Percentiles rank a stretch among this genome's conserved stretches.
phyloP scores from a whole-genome alignment of 805 yeast species.

The Saturnispora halmiae region DNA sequence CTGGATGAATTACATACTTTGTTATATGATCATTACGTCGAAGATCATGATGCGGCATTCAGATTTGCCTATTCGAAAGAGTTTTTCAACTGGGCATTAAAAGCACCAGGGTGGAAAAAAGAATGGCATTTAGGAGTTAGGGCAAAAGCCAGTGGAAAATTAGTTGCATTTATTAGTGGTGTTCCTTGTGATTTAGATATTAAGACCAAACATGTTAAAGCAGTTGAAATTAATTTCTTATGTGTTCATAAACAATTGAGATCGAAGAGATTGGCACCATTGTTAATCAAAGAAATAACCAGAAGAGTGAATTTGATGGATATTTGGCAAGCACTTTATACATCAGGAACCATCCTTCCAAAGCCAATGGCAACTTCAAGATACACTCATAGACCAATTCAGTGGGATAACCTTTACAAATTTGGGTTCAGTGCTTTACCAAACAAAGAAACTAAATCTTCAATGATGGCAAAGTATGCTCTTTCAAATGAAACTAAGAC shows the following conservation, averaged over 20 bases:
- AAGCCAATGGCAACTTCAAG: slow-evolving; percentile 86
- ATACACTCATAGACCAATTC: slow-evolving; percentile 87
- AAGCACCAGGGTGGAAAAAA: slow-evolving; percentile 83
- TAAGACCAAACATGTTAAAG: slow-evolving; percentile 38
- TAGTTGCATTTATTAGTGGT: slow-evolving; percentile 89
- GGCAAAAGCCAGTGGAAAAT: slow-evolving; percentile 61
- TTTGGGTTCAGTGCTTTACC: slow-evolving; percentile 88
- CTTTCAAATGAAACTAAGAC: slow-evolving; percentile 44
- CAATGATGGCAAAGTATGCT: slow-evolving; percentile 54
- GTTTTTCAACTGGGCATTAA: slow-evolving; percentile 87
- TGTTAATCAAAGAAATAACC: slow-evolving; percentile 87
- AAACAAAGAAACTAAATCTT: slow-evolving; percentile 51
- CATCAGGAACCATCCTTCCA: slow-evolving; percentile 87
- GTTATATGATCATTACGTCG: slow-evolving; percentile 85
- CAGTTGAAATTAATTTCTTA: slow-evolving; percentile 87
- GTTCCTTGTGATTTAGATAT: slow-evolving; percentile 67
- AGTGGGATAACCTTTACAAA: slow-evolving; percentile 83
- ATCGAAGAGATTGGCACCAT: slow-evolving; percentile 90
- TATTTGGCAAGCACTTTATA: slow-evolving; percentile 93
- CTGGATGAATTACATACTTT: slow-evolving; percentile 72
- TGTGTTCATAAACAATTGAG: slow-evolving; percentile 92
- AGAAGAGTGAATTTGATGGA: slow-evolving; percentile 76
- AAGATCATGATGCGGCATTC: slow-evolving; percentile 86
- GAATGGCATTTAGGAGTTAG: slow-evolving; percentile 95
- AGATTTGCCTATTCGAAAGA: slow-evolving; percentile 80